Evolutionary conservation across 805 yeast genomes (phyloP).

Genomic region (Yamadazyma sp.): DNA sequence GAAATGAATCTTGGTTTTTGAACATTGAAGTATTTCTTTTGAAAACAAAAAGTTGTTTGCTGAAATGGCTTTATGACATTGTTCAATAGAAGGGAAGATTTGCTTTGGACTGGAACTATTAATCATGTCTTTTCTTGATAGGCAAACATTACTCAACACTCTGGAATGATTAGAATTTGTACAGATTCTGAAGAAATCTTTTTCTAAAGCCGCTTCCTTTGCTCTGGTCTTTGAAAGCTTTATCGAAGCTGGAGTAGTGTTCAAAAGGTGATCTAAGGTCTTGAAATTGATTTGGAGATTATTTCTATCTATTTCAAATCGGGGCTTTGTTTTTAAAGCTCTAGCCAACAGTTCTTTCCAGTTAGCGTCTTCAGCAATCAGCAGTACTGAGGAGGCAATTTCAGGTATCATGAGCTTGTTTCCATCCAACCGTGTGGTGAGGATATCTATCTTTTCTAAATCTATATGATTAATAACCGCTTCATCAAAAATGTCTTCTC

Average conservation of each 20-base stretch:
- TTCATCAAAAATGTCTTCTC: background rate
- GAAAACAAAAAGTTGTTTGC: slow-evolving; percentile 14
- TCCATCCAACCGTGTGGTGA: background rate
- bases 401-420: background rate
- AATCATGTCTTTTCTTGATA: slow-evolving; percentile 19
- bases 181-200: slow-evolving; percentile 52
- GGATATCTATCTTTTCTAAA: background rate
- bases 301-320: too few relatives aligned
- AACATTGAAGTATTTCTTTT: slow-evolving; percentile 20
- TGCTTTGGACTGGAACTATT: slow-evolving; percentile 8
- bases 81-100: slow-evolving; percentile 10
- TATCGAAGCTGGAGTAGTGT: slow-evolving; percentile 39
- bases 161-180: slow-evolving; percentile 35
- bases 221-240: slow-evolving; percentile 39
- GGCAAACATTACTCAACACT: slow-evolving; percentile 20
- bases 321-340: too few relatives aligned
- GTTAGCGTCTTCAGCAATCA: too few relatives aligned
- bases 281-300: background rate
- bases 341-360: too few relatives aligned
- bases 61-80: slow-evolving; percentile 15
- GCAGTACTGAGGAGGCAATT: too few relatives aligned
- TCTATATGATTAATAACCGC: background rate
- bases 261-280: slow-evolving; percentile 1
- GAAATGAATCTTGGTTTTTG: slow-evolving; percentile 24
- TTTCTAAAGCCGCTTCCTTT: slow-evolving; percentile 30